Evolutionary conservation across 192 early-diverging fungal genomes (phyloP), one percentile per base, ranked within the genome.

Genomic region (Spinellus fusiger): DNA sequence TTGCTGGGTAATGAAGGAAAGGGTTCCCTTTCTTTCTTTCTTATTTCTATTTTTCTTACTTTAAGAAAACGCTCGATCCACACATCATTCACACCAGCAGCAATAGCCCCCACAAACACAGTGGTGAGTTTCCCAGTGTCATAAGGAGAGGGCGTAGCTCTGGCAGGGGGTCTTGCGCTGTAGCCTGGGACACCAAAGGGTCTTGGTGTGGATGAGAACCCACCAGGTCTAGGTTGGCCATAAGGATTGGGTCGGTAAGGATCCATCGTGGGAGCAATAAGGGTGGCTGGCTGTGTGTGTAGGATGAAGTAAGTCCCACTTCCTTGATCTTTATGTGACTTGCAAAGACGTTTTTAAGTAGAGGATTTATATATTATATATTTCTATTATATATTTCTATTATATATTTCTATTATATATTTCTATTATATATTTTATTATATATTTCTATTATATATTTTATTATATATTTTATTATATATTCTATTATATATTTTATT

Each of bases 21-120:
- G 49, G 49, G 12, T 23, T 18, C 27, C 6, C 13, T 2, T 29
- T 1, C 34, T 49, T 53, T 47, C 40, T 3, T 33, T 29, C 35
- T 31, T 33, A 12, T 40, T 34, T 7, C 44, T n/a, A 34, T 20
- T 15, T 53, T 38, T 16, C 12, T 62, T 56, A 87, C 86, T 77
- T 76, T 73, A 12, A 91, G 73, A 18, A 91, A 57, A 48, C 74
- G 69, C 56, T 86, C 82, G 60, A 91, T 86, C 70, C 77, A 80
- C 5, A 61, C 77, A 61, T 91, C 87, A 32, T 66, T 76, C 10
- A 89, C 75, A 1, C 88, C 89, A 16, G 86, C 78, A 2, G 84
- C 71, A 56, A 89, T 91, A 4, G 76, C 76, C 28, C 82, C 84
- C 48, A 91, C 81, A 65, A 87, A 91, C 7, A 90, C 55, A 7